Percentiles rank a stretch among this genome's conserved stretches.
These are phyloP conservation scores for Yarrowia galli DNA, from an alignment of 1,139 yeast genomes.

Conservation along the genomic window DNA sequence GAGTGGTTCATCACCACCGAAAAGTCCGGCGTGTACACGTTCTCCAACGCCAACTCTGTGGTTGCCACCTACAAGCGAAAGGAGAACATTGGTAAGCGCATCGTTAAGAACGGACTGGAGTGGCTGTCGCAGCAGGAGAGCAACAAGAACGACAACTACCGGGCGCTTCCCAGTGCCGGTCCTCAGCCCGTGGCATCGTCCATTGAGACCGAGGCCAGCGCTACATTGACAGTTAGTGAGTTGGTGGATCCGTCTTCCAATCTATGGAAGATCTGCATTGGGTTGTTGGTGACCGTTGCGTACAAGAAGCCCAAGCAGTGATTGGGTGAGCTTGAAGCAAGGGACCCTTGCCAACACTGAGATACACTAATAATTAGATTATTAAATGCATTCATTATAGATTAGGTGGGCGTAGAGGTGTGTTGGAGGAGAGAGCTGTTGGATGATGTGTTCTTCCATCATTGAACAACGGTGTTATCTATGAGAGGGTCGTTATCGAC, in stretches of 20 bases:
- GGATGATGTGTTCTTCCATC: too few species aligned
- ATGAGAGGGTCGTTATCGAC: too few species aligned
- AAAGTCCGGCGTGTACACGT: conserved; percentile 25
- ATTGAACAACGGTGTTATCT: too few species aligned
- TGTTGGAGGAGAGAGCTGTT: neutral
- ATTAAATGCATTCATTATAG: conserved; percentile 22
- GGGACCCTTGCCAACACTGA: neutral
- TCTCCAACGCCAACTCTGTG: conserved; percentile 30
- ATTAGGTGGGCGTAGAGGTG: neutral
- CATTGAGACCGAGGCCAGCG: conserved; percentile 32
- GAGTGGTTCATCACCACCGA: conserved; percentile 34
- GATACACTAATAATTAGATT: conserved; percentile 8
- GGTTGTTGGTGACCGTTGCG: conserved; percentile 21
- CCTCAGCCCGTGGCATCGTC: conserved; percentile 37
- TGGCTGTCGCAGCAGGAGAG: conserved; percentile 36
- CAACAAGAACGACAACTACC: conserved; percentile 21
- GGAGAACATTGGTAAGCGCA: conserved; percentile 34
- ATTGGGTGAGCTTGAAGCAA: neutral
- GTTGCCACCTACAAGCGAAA: conserved; percentile 25
- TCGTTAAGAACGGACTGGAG: conserved; percentile 34
- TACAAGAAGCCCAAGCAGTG: conserved; percentile 35
- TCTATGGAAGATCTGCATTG: conserved; percentile 30
- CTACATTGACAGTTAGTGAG: conserved; percentile 30
- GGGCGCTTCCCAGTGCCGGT: conserved; percentile 19
- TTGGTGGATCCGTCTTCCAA: conserved; percentile 22